Base-by-base conservation (phyloP, 257 asterid species). In the Dorcoceras hygrometricum region DNA sequence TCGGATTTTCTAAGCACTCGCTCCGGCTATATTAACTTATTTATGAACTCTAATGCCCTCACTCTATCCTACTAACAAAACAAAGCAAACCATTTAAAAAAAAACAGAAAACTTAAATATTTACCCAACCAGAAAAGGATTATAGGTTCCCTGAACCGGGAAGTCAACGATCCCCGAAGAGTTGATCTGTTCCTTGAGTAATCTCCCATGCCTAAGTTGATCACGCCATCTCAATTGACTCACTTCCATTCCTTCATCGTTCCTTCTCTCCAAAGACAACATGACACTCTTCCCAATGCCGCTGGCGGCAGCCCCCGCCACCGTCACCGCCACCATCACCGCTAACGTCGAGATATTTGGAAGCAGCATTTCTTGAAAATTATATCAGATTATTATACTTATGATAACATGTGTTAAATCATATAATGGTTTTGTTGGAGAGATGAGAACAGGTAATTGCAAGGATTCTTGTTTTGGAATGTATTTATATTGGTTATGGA, bases 51-150 rank as follows among this genome's bases (percentile, higher is more conserved):
- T n/a, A n/a, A n/a, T n/a, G n/a, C n/a, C n/a, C n/a, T n/a, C n/a
- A n/a, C n/a, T n/a, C n/a, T n/a, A n/a, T n/a, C n/a, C n/a, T n/a
- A n/a, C n/a, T n/a, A n/a, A n/a, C n/a, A n/a, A n/a, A n/a, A n/a
- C n/a, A n/a, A n/a, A n/a, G n/a, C 4, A 7, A 16, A 26, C 11
- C 22, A n/a, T n/a, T n/a, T n/a, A 58, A 11, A 50, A 11, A 8
- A 62, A 39, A 14, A 53, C 3, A 55, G 16, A 8, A 22, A 22
- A 20, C 51, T 29, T 1, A 59, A 26, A 18, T 3, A 12, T 27
- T 36, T 90, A 93, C 97, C 99, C 99, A 64, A 90, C 96, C 72
- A 82, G 83, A 77, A 77, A 86, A 66, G 99, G 99, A 81, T 94
- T 92, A 27, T 77, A 94, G 66, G 96, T 86, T 70, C 99, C 99